A percentile compares a stretch with the other conserved stretches of the same genome.
Conservation (phyloP, 306 rosid genomes). For the Psophocarpus tetragonolobus region DNA sequence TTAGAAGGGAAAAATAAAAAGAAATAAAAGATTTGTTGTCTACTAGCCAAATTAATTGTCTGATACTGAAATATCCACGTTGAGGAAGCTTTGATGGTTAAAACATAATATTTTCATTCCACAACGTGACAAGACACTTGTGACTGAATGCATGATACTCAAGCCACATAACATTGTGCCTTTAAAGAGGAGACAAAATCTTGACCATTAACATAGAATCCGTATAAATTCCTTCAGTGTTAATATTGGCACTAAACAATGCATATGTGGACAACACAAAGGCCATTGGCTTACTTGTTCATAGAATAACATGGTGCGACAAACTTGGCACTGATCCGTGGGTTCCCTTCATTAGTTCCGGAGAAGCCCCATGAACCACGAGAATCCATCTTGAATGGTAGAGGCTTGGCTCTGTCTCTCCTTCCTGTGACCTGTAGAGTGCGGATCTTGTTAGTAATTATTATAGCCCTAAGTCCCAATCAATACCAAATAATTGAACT, state of each 20-base stretch:
- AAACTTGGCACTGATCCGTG: conserved; percentile 82
- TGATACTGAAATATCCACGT: conserved; percentile 3
- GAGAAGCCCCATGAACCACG: conserved; percentile 86
- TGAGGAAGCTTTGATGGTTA: background rate
- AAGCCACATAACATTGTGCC: background rate
- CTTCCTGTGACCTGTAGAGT: conserved; percentile 90
- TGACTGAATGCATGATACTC: conserved; percentile 1
- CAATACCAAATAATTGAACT: background rate
- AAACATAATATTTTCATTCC: background rate
- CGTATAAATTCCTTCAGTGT: background rate
- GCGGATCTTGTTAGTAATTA: conserved; percentile 26
- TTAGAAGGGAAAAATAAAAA: background rate
- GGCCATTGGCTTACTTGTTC: conserved; percentile 64
- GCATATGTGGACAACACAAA: conserved; percentile 17
- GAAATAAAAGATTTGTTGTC: background rate
- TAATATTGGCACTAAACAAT: background rate
- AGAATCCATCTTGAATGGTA: conserved; percentile 80
- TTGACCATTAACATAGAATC: background rate
- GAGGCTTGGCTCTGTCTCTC: conserved; percentile 93
- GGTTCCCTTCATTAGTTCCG: conserved; percentile 94
- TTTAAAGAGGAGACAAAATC: background rate
- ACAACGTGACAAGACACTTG: background rate
- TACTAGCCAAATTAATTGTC: background rate
- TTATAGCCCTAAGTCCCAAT: background rate
- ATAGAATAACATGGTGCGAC: conserved; percentile 83